Evolutionary conservation across 106 monocot species (phyloP).

Genomic region (Allium sativum): DNA sequence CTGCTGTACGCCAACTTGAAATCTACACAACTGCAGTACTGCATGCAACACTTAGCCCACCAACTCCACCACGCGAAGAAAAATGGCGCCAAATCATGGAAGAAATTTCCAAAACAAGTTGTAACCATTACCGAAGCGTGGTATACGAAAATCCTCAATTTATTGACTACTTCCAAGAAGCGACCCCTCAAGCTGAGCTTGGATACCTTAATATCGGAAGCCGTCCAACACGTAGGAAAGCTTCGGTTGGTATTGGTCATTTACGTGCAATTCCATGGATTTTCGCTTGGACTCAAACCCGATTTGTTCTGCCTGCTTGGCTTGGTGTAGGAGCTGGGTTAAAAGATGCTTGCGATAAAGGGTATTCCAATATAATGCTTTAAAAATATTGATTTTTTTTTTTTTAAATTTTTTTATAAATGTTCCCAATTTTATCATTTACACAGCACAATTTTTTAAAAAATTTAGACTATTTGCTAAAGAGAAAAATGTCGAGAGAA

Average conservation of each 20-base stretch:
- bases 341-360: slow-evolving; percentile 46
- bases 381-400: no score
- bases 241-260: slow-evolving; percentile 54
- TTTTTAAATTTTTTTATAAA: no score
- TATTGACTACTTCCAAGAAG: slow-evolving; percentile 77
- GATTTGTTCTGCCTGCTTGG: slow-evolving; percentile 82
- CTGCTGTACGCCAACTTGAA: slow-evolving; percentile 75
- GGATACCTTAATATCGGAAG: slow-evolving; percentile 85
- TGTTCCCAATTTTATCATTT: no score
- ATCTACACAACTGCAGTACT: slow-evolving; percentile 93
- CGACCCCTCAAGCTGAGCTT: slow-evolving; percentile 85
- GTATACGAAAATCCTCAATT: slow-evolving; percentile 81
- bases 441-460: no score
- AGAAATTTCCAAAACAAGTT: slow-evolving; percentile 66
- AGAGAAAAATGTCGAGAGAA: no score
- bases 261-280: slow-evolving; percentile 91
- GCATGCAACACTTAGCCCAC: slow-evolving; percentile 60
- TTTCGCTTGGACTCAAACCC: slow-evolving; percentile 95
- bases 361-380: slow-evolving; percentile 4
- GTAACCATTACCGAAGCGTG: slow-evolving; percentile 46
- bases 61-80: slow-evolving; percentile 54
- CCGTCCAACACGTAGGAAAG: slow-evolving; percentile 56
- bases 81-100: slow-evolving; percentile 87
- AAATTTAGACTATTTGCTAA: no score
- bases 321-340: slow-evolving; percentile 71